Percentiles rank a stretch among this genome's conserved stretches.
These are phyloP conservation scores for Ogataea paraovalis DNA, from an alignment of 805 yeast genomes.

Conservation along the genomic window DNA sequence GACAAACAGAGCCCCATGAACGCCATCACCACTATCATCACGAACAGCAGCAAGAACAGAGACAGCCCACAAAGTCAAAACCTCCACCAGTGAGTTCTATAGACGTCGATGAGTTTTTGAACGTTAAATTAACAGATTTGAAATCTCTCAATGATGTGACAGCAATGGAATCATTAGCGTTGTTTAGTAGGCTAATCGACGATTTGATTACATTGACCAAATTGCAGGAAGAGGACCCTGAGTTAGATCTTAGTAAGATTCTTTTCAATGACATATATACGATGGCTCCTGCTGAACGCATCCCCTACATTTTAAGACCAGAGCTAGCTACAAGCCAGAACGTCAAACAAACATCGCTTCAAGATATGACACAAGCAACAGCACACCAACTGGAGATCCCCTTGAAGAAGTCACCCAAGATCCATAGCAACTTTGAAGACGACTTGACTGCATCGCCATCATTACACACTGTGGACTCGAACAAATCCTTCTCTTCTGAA, in stretches of 20 bases:
- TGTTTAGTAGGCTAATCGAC: constrained; percentile 23
- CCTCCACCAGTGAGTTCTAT: constrained; percentile 13
- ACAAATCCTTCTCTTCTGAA: not conserved
- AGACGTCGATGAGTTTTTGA: constrained; percentile 33
- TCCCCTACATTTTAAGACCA: constrained; percentile 8
- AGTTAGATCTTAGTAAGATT: constrained; percentile 11
- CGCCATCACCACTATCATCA: not conserved
- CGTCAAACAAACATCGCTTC: not conserved
- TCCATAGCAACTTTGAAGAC: constrained; percentile 28
- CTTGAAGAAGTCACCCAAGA: constrained; percentile 21
- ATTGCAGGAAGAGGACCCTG: constrained; percentile 5
- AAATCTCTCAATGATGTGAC: constrained; percentile 18
- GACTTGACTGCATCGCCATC: not conserved
- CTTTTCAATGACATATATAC: constrained; percentile 12
- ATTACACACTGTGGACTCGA: not conserved
- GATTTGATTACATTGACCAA: constrained; percentile 22
- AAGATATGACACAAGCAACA: constrained; percentile 9
- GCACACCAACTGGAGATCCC: constrained; percentile 30
- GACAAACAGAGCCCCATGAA: not conserved
- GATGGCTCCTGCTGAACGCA: not conserved
- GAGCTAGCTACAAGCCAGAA: constrained; percentile 1
- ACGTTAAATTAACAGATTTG: constrained; percentile 17
- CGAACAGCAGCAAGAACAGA: not conserved
- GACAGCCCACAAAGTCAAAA: not conserved
- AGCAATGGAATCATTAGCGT: constrained; percentile 28